These are phyloP conservation scores for Penicillium dipodomyicola DNA, from an alignment of 495 filamentous ascomycete genomes.

Conservation along the genomic window DNA sequence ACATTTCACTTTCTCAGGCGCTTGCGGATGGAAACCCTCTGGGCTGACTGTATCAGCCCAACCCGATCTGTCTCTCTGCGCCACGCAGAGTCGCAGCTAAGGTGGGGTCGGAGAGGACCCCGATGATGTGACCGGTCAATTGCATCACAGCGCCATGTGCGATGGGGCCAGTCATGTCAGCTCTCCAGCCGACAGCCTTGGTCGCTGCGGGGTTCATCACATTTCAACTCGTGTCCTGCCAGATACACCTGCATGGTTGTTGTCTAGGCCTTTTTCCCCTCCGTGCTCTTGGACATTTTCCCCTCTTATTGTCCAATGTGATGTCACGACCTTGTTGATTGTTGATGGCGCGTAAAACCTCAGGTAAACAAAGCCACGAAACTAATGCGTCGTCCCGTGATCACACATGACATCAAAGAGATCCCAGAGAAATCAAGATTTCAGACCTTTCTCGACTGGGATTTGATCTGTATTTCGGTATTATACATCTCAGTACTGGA, in stretches of 20 bases:
- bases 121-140: conserved; percentile 32
- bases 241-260: conserved; percentile 5
- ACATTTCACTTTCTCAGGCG: not conserved
- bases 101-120: conserved; percentile 20
- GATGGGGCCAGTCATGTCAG: conserved; percentile 22
- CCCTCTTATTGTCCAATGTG: conserved; percentile 11
- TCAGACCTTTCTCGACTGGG: not conserved
- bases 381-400: conserved; percentile 30
- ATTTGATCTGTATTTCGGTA: conserved; percentile 2
- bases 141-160: conserved; percentile 30
- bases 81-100: conserved; percentile 13
- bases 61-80: conserved; percentile 20
- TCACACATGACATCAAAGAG: conserved; percentile 15
- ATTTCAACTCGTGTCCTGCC: conserved; percentile 16
- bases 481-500: conserved; percentile 17
- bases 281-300: not conserved
- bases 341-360: conserved; percentile 2
- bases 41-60: conserved; percentile 10
- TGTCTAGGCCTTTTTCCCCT: conserved; percentile 15
- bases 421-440: conserved; percentile 7
- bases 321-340: conserved; percentile 20
- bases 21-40: conserved; percentile 5
- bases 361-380: conserved; percentile 31
- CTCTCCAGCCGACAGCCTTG: conserved; percentile 20
- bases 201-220: conserved; percentile 34